Evolutionary conservation across 2,329 filamentous ascomycete genomes (phyloP).

Genomic region (Ambrosiella xylebori): DNA sequence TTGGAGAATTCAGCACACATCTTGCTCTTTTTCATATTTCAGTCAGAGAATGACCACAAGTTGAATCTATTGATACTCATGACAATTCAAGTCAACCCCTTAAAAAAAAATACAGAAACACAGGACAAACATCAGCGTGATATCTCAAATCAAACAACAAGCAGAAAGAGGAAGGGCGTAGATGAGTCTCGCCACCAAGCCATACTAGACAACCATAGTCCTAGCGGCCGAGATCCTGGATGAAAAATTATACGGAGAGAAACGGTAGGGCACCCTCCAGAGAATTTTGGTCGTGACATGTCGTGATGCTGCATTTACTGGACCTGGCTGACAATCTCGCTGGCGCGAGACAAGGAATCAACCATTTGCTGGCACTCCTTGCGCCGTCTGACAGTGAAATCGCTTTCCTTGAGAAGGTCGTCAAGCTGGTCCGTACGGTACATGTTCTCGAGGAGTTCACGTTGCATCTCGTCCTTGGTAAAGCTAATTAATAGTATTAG

Average conservation of each 20-base stretch:
- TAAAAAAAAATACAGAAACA: not conserved
- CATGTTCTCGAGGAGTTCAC: conserved; percentile 92
- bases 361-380: conserved; percentile 99
- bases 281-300: not conserved
- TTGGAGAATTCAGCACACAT: no score
- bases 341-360: conserved; percentile 73
- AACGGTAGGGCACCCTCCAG: not conserved
- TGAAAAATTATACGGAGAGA: not conserved
- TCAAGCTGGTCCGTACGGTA: conserved; percentile 83
- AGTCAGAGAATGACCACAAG: not conserved
- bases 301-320: conserved; percentile 28
- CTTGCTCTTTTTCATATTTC: no score
- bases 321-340: conserved; percentile 83
- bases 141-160: conserved; percentile 8
- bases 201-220: not conserved
- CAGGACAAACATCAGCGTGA: conserved; percentile 2
- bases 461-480: conserved; percentile 97
- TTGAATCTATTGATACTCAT: not conserved
- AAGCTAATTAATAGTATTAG: conserved; percentile 34
- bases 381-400: conserved; percentile 83
- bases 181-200: not conserved
- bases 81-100: not conserved
- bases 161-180: not conserved
- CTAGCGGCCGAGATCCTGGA: not conserved
- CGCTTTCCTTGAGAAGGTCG: conserved; percentile 90